Percentiles rank a stretch among this genome's conserved stretches.
Conservation (phyloP, 2,329 filamentous ascomycete genomes). For the Monosporascus ibericus region DNA sequence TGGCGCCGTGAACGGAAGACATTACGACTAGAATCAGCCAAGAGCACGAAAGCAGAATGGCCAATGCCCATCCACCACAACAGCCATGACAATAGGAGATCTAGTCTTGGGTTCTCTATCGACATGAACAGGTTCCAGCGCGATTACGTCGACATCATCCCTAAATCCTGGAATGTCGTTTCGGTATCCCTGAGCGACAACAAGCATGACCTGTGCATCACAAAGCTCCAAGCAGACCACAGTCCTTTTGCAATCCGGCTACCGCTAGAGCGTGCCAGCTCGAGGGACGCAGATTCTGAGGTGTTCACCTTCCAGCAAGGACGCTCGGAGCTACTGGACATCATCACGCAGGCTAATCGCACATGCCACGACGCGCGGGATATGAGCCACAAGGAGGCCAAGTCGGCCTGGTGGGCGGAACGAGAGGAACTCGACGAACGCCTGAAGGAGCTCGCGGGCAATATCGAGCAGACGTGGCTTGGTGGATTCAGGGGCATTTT, state of each 20-base stretch:
- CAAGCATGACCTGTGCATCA: conserved; percentile 78
- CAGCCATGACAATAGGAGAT: conserved; percentile 26
- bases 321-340: conserved; percentile 71
- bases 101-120: conserved; percentile 40
- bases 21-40: conserved; percentile 34
- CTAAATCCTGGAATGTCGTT: conserved; percentile 74
- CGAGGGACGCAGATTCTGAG: conserved; percentile 70
- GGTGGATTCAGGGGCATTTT: conserved; percentile 95
- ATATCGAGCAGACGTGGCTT: conserved; percentile 89
- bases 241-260: conserved; percentile 82
- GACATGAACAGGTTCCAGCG: conserved; percentile 64
- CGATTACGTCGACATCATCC: conserved; percentile 81
- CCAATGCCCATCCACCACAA: conserved; percentile 25
- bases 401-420: conserved; percentile 83
- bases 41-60: conserved; percentile 27
- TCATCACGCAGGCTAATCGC: conserved; percentile 75
- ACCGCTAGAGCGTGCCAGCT: conserved; percentile 76
- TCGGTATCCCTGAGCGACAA: conserved; percentile 81
- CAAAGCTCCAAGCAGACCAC: conserved; percentile 70
- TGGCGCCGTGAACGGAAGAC: conserved; percentile 59
- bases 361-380: conserved; percentile 71
- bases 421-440: conserved; percentile 73
- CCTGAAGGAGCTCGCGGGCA: conserved; percentile 70
- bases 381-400: conserved; percentile 67
- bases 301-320: conserved; percentile 80